Percentiles rank a stretch among this genome's conserved stretches.
phyloP scores from a whole-genome alignment of 805 yeast species.

The Starmerella stigmatis region DNA sequence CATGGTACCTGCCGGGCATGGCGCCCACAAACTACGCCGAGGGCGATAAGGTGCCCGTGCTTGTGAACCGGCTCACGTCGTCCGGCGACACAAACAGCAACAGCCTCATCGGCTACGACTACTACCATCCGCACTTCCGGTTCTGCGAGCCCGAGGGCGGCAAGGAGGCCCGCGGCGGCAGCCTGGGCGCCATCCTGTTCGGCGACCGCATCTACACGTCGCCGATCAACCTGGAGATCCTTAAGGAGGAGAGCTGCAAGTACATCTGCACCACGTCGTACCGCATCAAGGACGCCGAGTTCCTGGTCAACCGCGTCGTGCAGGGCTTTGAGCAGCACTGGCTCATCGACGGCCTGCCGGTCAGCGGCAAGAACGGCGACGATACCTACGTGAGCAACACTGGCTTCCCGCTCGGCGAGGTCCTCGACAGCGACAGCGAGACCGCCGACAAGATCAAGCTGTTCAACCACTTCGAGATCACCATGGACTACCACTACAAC shows the following conservation, averaged over 20 bases:
- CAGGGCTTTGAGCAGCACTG: constrained; percentile 84
- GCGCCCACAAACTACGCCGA: constrained; percentile 82
- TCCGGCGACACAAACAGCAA: constrained; percentile 33
- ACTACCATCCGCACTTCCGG: constrained; percentile 73
- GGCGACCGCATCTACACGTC: constrained; percentile 94
- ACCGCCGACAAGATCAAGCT: constrained; percentile 29
- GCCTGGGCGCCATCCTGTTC: constrained; percentile 83
- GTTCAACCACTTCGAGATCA: constrained; percentile 70
- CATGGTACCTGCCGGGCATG: constrained; percentile 88
- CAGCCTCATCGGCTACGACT: constrained; percentile 33
- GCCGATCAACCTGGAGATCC: constrained; percentile 74
- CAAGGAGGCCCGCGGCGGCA: constrained; percentile 63
- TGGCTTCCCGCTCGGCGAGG: constrained; percentile 19
- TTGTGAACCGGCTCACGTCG: constrained; percentile 88
- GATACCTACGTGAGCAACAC: constrained; percentile 22
- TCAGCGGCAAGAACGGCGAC: constrained; percentile 51
- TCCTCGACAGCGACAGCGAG: constrained; percentile 50
- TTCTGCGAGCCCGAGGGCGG: constrained; percentile 71
- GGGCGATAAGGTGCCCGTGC: constrained; percentile 62
- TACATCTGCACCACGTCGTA: constrained; percentile 52
- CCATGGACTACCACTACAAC: constrained; percentile 65
- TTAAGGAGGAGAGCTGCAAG: constrained; percentile 58
- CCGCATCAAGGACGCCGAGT: constrained; percentile 55
- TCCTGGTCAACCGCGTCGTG: constrained; percentile 66
- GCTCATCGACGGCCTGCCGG: constrained; percentile 92